Evolutionary conservation across 139 green algal genomes (phyloP).

Genomic region (Haematococcus lacustris): DNA sequence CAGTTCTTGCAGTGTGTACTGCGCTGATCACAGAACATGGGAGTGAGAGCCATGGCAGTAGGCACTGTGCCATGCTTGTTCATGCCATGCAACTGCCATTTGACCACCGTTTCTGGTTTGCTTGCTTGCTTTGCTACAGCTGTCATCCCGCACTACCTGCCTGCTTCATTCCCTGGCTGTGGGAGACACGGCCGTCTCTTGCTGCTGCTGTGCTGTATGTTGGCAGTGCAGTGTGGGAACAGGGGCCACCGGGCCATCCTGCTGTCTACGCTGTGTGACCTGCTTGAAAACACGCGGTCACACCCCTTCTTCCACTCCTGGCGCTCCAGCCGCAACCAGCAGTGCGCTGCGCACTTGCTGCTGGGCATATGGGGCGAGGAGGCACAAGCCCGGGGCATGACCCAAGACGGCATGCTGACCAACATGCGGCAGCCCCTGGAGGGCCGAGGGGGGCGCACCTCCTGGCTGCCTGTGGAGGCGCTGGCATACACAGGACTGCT

Average conservation of each 20-base stretch:
- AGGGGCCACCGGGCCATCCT: conserved; percentile 20
- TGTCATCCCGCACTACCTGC: no score
- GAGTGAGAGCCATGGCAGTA: no score
- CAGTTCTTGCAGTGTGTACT: no score
- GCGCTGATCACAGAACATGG: no score
- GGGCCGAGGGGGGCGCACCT: conserved; percentile 20
- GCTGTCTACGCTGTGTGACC: conserved; percentile 37
- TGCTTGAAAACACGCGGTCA: conserved; percentile 34
- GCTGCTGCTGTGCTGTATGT: no score
- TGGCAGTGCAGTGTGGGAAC: no score
- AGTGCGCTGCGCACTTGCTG: conserved; percentile 35
- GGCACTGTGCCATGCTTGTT: no score
- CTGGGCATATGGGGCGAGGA: conserved; percentile 43
- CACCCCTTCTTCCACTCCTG: conserved; percentile 49
- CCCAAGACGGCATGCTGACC: conserved; percentile 27
- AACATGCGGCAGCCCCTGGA: conserved; percentile 32
- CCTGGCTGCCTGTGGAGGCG: conserved; percentile 21
- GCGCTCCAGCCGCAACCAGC: conserved; percentile 26
- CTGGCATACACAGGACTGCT: conserved; percentile 20
- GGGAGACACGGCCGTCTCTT: no score
- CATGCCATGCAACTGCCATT: no score
- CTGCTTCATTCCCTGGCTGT: no score
- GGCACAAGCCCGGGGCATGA: conserved; percentile 25
- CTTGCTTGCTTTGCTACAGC: no score
- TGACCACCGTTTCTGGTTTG: no score